phyloP scores from a whole-genome alignment of 345 rosid genomes.

The Moricandia arvensis region DNA sequence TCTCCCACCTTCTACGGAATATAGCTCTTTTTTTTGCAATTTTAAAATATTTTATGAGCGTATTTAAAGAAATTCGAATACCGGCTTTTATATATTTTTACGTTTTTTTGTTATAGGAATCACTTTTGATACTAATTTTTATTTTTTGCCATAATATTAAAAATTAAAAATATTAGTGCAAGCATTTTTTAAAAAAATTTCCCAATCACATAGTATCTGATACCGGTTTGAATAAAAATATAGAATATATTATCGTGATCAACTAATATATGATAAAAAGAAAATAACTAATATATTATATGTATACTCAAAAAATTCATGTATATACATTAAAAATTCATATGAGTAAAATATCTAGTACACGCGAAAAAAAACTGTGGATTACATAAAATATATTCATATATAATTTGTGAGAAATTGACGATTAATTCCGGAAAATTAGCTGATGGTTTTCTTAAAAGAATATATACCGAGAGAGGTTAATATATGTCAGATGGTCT shows the following conservation, averaged over 20 bases:
- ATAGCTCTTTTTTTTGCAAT: neutral
- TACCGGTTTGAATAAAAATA: neutral
- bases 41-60: neutral
- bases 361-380: neutral
- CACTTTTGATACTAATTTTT: neutral
- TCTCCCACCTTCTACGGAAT: slow-evolving; percentile 22
- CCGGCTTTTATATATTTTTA: neutral
- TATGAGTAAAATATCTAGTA: neutral
- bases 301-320: neutral
- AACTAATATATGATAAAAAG: too few relatives aligned
- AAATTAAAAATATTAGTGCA: neutral
- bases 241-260: neutral
- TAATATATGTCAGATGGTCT: neutral
- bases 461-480: neutral
- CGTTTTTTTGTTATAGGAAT: neutral
- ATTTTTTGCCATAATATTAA: too few relatives aligned
- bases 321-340: neutral
- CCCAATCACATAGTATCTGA: neutral
- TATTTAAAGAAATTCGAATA: neutral
- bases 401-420: neutral
- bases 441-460: neutral
- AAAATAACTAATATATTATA: too few relatives aligned
- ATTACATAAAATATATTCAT: neutral
- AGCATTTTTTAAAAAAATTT: neutral
- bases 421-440: neutral